Percentiles rank a stretch among this genome's conserved stretches.
Evolutionary conservation across 2,329 filamentous ascomycete species (phyloP).

Genomic region (Paraconiothyrium sp.): DNA sequence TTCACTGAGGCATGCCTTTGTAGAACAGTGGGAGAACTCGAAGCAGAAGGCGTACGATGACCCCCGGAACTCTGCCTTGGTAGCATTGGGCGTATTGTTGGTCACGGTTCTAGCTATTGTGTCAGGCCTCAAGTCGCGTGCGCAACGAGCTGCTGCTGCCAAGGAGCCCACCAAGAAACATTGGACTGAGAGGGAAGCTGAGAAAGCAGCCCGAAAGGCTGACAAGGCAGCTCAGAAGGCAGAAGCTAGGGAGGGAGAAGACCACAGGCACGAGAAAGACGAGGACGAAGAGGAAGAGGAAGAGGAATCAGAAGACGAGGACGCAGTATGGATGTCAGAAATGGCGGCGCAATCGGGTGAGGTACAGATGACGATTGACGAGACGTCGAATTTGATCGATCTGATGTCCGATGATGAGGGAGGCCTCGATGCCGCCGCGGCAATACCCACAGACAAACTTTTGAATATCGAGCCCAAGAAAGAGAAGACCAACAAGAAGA

Average conservation of each 20-base stretch:
- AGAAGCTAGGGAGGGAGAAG: not conserved
- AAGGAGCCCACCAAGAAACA: not conserved
- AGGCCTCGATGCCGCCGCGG: slow-evolving; percentile 3
- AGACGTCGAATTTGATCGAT: slow-evolving; percentile 4
- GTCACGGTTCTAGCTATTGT: slow-evolving; percentile 15
- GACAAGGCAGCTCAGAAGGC: not conserved
- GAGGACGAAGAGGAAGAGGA: not conserved
- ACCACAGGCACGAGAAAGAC: not conserved
- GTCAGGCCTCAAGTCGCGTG: slow-evolving; percentile 6
- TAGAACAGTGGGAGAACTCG: slow-evolving; percentile 18
- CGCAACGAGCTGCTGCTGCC: not conserved
- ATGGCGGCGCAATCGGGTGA: slow-evolving; percentile 4
- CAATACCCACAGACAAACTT: not conserved
- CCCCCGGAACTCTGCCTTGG: slow-evolving; percentile 20
- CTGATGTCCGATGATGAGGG: slow-evolving; percentile 11
- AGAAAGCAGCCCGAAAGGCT: not conserved
- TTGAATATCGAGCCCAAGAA: not conserved
- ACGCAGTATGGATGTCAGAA: slow-evolving; percentile 5
- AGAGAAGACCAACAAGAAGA: slow-evolving; percentile 1
- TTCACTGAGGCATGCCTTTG: slow-evolving; percentile 25
- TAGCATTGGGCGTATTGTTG: slow-evolving; percentile 22
- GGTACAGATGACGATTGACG: slow-evolving; percentile 4
- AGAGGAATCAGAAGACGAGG: slow-evolving; percentile 11
- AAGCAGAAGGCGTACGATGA: slow-evolving; percentile 14
- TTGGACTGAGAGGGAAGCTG: not conserved